Base-by-base conservation (phyloP, 1,284 basidiomycete genomes). In the Ganoderma multipileum region DNA sequence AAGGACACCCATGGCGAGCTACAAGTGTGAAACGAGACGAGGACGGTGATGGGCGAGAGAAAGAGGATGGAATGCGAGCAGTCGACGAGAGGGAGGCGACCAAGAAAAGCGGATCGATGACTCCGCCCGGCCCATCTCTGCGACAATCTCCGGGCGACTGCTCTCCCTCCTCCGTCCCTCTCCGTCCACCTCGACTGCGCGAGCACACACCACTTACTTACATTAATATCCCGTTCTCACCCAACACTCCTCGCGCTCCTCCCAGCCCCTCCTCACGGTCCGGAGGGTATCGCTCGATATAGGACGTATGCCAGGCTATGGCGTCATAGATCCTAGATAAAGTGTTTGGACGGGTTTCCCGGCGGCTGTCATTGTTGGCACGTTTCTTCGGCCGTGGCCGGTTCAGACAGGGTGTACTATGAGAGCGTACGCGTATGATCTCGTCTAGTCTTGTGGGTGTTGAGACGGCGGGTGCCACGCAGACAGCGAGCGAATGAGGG, bases 1-100 rank as follows among this genome's bases (percentile, higher is more conserved):
- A 76, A 91, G 87, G 75, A 91, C 79, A 78, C 90, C 90, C 90
- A 91, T 91, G 67, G 63, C 68, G 39, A 61, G 41, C 64, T 26
- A 44, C n/a, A 52, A 26, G 60, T 28, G 64, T 18, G 67, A 65
- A 71, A 41, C 50, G 33, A 42, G 70, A 73, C 6, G 11, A 60
- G 69, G 65, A 69, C 61, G 72, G 61, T 63, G 61, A 54, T 39
- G 64, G 54, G 36, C 42, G 41, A 54, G 62, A 50, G 68, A 68
- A 65, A 64, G 69, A 61, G 23, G 47, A 23, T 9, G 23, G 28
- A 36, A 41, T 57, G 59, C 28, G 55, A 18, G 64, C n/a, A n/a
- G n/a, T n/a, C n/a, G 63, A 36, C 9, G 16, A 47, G 54, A 61
- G 59, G n/a, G n/a, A n/a, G n/a, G n/a, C n/a, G n/a, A n/a, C n/a